Percentiles rank a stretch among this genome's conserved stretches.
These are phyloP conservation scores for Colletotrichum endophyticum DNA, from an alignment of 2,329 filamentous ascomycete genomes.

Conservation along the genomic window DNA sequence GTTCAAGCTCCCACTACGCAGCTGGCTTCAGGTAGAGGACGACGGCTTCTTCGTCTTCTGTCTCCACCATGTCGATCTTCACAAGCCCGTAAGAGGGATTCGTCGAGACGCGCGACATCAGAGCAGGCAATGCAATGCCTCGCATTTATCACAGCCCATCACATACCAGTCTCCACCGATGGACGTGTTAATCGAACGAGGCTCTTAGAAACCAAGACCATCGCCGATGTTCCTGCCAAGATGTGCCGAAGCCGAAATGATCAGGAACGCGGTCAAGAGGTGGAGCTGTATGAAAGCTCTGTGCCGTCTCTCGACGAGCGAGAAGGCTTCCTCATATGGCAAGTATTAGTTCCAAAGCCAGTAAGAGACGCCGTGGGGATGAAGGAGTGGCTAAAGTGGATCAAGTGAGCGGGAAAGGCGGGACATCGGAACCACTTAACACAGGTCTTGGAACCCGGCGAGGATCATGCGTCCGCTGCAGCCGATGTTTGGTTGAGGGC, in stretches of 20 bases:
- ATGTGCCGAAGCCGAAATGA: not conserved
- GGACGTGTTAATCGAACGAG: not conserved
- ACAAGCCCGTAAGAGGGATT: not conserved
- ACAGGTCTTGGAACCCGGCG: not conserved
- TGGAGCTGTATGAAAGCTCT: not conserved
- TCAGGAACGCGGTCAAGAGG: not conserved
- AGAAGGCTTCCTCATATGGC: not conserved
- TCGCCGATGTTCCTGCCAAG: constrained; percentile 3
- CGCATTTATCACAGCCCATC: not conserved
- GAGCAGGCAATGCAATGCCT: not conserved
- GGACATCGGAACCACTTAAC: not conserved
- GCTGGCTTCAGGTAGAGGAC: not conserved
- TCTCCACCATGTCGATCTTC: not conserved
- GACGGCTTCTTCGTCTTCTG: not conserved
- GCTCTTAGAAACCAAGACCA: not conserved
- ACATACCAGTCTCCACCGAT: not conserved
- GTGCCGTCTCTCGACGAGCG: not conserved
- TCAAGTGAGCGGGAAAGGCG: not conserved
- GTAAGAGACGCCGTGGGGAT: not conserved
- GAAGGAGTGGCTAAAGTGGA: not conserved
- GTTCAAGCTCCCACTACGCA: rapidly evolving
- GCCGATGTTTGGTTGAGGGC: not conserved
- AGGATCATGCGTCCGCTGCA: not conserved
- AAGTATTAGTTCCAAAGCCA: not conserved
- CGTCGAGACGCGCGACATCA: not conserved